Evolutionary conservation across 768 basidiomycete species (phyloP).

Genomic region (Sporobolomyces roseus): DNA sequence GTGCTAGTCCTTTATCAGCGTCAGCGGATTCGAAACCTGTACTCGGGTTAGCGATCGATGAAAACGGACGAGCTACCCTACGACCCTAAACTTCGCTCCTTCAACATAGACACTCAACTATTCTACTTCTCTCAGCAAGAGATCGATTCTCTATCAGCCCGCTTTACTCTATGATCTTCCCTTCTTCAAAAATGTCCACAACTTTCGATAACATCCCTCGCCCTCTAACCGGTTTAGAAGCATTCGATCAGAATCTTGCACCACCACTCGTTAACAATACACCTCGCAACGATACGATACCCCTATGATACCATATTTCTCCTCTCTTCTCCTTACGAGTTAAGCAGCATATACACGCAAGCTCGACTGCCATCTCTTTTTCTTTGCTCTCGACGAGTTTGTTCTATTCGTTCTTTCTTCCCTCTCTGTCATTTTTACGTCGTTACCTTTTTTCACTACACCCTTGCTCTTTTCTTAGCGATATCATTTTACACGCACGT

Average conservation of each 20-base stretch:
- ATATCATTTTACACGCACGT: too few species aligned
- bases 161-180: too few species aligned
- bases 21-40: not conserved
- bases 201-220: not conserved
- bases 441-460: not conserved
- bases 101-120: constrained; percentile 13
- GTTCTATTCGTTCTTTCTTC: not conserved
- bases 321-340: not conserved
- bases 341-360: constrained; percentile 2
- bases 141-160: too few species aligned
- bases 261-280: not conserved
- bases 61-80: constrained; percentile 19
- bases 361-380: too few species aligned
- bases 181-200: too few species aligned
- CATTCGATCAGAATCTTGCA: too few species aligned
- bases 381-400: not conserved
- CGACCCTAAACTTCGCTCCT: constrained; percentile 4
- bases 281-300: too few species aligned
- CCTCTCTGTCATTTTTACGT: not conserved
- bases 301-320: too few species aligned
- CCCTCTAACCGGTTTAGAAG: not conserved
- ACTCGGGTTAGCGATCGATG: constrained; percentile 18
- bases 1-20: not conserved
- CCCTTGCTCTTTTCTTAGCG: too few species aligned
- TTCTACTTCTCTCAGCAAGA: too few species aligned